Evolutionary conservation across 345 rosid genomes (phyloP).

Genomic region (Combretum micranthum): DNA sequence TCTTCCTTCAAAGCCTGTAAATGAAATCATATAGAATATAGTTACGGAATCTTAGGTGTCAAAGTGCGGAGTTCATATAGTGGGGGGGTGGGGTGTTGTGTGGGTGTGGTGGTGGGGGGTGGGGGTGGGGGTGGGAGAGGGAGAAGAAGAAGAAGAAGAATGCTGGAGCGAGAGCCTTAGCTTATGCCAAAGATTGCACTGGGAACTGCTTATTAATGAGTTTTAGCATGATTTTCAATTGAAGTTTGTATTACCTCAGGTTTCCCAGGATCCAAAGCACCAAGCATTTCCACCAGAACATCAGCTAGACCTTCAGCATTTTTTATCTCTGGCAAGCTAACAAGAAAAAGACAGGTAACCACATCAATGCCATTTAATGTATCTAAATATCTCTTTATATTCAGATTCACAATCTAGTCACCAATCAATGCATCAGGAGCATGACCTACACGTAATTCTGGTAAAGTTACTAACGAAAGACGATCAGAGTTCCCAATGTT

Average conservation of each 20-base stretch:
- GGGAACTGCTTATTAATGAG: not conserved
- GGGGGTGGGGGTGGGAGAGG: too few relatives aligned
- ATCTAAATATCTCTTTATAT: not conserved
- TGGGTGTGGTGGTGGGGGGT: too few relatives aligned
- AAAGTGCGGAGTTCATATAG: too few relatives aligned
- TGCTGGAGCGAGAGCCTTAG: too few relatives aligned
- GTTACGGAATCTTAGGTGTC: not conserved
- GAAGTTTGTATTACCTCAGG: slow-evolving; percentile 47
- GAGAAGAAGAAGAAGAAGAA: too few relatives aligned
- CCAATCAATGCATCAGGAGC: too few relatives aligned
- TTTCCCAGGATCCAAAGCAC: slow-evolving; percentile 76
- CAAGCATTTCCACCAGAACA: slow-evolving; percentile 80
- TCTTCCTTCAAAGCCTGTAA: slow-evolving; percentile 84
- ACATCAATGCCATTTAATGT: not conserved
- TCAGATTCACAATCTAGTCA: too few relatives aligned
- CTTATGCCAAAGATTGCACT: too few relatives aligned
- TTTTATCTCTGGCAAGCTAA: slow-evolving; percentile 74
- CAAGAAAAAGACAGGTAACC: not conserved
- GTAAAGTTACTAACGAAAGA: too few relatives aligned
- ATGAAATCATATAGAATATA: not conserved
- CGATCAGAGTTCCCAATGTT: too few relatives aligned
- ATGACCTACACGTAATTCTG: too few relatives aligned
- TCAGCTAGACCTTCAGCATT: slow-evolving; percentile 67
- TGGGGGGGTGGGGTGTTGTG: too few relatives aligned
- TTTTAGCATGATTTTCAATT: not conserved